A percentile compares a stretch with the other conserved stretches of the same genome.
These are phyloP conservation scores for Zizania latifolia DNA, from an alignment of 176 grass and related monocot genomes.

Conservation along the genomic window DNA sequence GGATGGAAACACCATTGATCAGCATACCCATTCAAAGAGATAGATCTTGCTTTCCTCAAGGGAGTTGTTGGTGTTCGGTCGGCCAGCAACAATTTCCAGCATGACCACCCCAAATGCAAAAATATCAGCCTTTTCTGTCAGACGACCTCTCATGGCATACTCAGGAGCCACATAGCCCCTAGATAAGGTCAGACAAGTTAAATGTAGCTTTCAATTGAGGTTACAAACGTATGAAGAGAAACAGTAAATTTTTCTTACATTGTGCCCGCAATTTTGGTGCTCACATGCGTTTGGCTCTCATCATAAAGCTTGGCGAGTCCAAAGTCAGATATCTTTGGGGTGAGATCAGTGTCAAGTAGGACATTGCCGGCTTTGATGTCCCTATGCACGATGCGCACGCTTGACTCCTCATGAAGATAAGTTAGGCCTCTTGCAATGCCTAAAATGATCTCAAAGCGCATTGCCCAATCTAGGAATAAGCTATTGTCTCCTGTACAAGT, in stretches of 20 bases:
- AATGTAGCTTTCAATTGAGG: neutral
- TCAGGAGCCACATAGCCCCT: constrained; percentile 66
- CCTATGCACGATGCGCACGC: constrained; percentile 58
- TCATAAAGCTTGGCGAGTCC: constrained; percentile 63
- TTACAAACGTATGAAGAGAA: neutral
- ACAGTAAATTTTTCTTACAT: constrained; percentile 32
- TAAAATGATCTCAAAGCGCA: constrained; percentile 51
- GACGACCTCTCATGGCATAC: constrained; percentile 65
- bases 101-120: constrained; percentile 54
- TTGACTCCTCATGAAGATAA: constrained; percentile 68
- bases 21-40: constrained; percentile 59
- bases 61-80: constrained; percentile 27
- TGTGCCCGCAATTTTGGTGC: constrained; percentile 50
- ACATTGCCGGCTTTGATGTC: constrained; percentile 74
- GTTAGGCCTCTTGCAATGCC: constrained; percentile 50
- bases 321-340: constrained; percentile 67
- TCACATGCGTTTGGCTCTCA: constrained; percentile 46
- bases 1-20: neutral
- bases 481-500: constrained; percentile 13
- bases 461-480: constrained; percentile 48
- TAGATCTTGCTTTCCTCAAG: constrained; percentile 34
- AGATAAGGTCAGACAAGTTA: neutral
- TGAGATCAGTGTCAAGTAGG: constrained; percentile 45
- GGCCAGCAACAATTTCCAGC: constrained; percentile 44
- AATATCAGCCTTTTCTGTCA: constrained; percentile 56